phyloP scores from a whole-genome alignment of 1,139 yeast genomes.

The Sugiyamaella grinbergsii region DNA sequence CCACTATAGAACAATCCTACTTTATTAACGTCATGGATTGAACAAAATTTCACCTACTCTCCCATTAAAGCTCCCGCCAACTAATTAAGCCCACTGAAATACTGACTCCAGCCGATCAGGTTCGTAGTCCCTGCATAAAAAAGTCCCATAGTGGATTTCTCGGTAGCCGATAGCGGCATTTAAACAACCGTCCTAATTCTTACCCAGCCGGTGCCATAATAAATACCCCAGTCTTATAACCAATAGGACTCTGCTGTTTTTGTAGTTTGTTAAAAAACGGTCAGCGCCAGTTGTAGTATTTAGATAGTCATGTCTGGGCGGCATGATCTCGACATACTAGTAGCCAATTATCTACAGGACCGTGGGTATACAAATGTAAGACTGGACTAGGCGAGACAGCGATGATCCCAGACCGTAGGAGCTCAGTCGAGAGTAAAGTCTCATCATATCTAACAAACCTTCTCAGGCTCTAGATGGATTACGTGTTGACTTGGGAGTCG shows the following conservation, averaged over 20 bases:
- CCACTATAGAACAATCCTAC: no score
- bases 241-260: not conserved
- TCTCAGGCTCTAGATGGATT: constrained; percentile 21
- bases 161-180: not conserved
- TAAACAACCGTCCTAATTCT: not conserved
- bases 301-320: not conserved
- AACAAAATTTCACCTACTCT: no score
- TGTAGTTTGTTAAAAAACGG: not conserved
- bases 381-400: no score
- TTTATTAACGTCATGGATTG: no score
- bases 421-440: not conserved
- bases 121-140: not conserved
- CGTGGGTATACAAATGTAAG: constrained; percentile 20
- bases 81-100: not conserved
- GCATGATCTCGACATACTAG: constrained; percentile 6
- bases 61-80: no score
- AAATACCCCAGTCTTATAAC: not conserved
- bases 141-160: not conserved
- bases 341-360: constrained; percentile 23
- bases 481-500: constrained; percentile 7
- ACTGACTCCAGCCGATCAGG: not conserved
- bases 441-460: constrained; percentile 6
- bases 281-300: not conserved
- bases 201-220: not conserved
- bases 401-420: no score